These are phyloP conservation scores for Macrolepiota dolichaula DNA, from an alignment of 768 basidiomycete genomes.

Conservation along the genomic window DNA sequence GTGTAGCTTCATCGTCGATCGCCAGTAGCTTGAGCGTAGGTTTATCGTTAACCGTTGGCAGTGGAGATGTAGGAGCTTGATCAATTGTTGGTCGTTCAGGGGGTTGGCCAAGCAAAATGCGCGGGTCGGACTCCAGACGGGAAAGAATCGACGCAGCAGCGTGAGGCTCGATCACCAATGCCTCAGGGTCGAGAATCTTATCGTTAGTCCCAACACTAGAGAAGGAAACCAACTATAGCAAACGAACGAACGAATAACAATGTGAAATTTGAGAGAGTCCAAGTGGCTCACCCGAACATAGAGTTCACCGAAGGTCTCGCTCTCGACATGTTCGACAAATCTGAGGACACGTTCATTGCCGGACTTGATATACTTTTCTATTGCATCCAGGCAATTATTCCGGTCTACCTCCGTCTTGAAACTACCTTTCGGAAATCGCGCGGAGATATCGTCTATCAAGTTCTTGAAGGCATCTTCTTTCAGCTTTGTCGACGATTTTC, in stretches of 20 bases:
- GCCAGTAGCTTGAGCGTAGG: too few relatives aligned
- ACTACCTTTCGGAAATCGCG: not conserved
- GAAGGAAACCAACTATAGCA: not conserved
- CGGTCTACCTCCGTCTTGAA: not conserved
- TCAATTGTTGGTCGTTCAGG: not conserved
- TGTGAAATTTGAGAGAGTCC: too few relatives aligned
- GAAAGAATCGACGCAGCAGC: not conserved
- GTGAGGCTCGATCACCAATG: not conserved
- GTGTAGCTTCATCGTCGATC: too few relatives aligned
- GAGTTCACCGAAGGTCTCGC: not conserved
- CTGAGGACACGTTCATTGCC: not conserved
- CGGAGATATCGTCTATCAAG: not conserved
- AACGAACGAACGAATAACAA: too few relatives aligned
- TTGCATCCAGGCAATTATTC: not conserved
- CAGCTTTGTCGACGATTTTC: not conserved
- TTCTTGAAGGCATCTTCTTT: not conserved
- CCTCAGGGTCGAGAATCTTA: not conserved
- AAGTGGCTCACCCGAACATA: not conserved
- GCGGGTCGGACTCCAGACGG: not conserved
- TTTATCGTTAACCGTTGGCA: too few relatives aligned
- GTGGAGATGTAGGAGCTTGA: too few relatives aligned
- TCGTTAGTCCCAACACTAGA: not conserved
- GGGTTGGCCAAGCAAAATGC: not conserved
- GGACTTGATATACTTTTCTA: not conserved
- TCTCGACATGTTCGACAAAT: not conserved